phyloP scores from a whole-genome alignment of 768 basidiomycete genomes.

The Hortiboletus campestris region DNA sequence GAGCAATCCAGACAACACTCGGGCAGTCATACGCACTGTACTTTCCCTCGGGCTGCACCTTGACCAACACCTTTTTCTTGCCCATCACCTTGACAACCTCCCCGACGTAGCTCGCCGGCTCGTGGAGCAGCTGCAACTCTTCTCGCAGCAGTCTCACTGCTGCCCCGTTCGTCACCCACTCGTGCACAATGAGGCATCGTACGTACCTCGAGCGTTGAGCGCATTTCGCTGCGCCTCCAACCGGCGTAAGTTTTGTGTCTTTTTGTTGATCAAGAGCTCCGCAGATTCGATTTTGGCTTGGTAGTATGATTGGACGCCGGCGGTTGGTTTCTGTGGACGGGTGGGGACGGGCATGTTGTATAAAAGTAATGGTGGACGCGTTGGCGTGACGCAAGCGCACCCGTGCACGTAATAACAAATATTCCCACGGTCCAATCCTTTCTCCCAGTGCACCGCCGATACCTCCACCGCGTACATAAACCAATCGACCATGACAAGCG shows the following conservation, averaged over 20 bases:
- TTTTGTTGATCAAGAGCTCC: slow-evolving; percentile 91
- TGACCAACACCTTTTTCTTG: slow-evolving; percentile 97
- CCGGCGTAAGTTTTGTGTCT: slow-evolving; percentile 93
- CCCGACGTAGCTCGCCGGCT: slow-evolving; percentile 96
- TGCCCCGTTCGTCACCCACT: background rate
- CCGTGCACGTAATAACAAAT: background rate
- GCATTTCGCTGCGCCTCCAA: slow-evolving; percentile 98
- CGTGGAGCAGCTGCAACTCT: slow-evolving; percentile 88
- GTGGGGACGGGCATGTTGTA: slow-evolving; percentile 39
- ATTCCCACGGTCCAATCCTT: slow-evolving; percentile 31
- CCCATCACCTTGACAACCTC: slow-evolving; percentile 99
- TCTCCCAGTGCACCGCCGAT: slow-evolving; percentile 42
- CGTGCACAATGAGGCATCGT: background rate
- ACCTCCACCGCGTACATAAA: slow-evolving; percentile 41
- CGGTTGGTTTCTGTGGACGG: slow-evolving; percentile 42
- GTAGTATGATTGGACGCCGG: slow-evolving; percentile 86
- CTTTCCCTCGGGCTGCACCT: slow-evolving; percentile 98
- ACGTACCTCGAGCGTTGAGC: slow-evolving; percentile 86
- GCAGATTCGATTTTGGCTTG: slow-evolving; percentile 94
- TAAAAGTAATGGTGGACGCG: background rate
- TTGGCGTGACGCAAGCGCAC: slow-evolving; percentile 12
- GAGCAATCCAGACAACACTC: background rate
- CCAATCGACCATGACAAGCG: slow-evolving; percentile 55
- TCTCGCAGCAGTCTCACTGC: slow-evolving; percentile 86
- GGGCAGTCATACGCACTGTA: slow-evolving; percentile 66